Conservation (phyloP, 805 yeast species). For the Monosporozyma yasuniensis region DNA sequence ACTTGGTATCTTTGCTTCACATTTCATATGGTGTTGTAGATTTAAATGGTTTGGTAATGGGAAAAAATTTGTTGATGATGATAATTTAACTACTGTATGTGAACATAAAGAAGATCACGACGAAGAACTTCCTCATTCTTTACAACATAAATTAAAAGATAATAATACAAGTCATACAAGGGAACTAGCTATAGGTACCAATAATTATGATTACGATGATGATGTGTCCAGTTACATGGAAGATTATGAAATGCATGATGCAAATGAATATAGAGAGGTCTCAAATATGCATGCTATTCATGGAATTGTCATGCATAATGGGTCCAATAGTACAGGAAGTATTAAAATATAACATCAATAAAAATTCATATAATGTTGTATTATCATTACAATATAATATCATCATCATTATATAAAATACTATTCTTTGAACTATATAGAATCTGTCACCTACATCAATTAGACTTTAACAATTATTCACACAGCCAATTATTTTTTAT, state of each 20-base stretch:
- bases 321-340: background rate
- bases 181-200: background rate
- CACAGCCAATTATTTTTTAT: too few relatives aligned
- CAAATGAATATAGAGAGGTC: background rate
- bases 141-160: background rate
- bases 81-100: background rate
- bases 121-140: background rate
- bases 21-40: conserved; percentile 57
- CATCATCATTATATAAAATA: background rate
- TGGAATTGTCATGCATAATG: conserved; percentile 5
- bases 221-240: background rate
- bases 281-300: conserved; percentile 7
- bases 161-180: background rate
- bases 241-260: conserved; percentile 2
- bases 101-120: background rate
- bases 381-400: background rate
- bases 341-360: background rate
- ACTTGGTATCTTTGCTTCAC: conserved; percentile 65
- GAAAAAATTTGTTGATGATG: background rate
- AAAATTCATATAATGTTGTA: background rate
- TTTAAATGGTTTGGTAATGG: conserved; percentile 25
- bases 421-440: too few relatives aligned
- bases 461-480: too few relatives aligned
- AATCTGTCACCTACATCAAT: too few relatives aligned
- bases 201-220: conserved; percentile 1